phyloP scores from a whole-genome alignment of 768 basidiomycete genomes.

The Leccinum olivaceopallidum region DNA sequence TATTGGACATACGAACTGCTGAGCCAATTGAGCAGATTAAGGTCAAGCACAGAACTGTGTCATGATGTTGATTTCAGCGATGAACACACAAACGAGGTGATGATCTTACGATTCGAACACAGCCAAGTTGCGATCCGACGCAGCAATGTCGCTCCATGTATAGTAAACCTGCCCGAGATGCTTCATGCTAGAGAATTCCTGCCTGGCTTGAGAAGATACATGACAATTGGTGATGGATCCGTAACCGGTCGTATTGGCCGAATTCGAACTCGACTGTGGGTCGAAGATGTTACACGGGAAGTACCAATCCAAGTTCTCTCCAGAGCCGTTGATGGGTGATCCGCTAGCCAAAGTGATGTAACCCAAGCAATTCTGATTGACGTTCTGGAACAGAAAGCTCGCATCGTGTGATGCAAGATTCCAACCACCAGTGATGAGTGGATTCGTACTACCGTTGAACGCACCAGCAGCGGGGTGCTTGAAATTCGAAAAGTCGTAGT shows the following conservation, averaged over 20 bases:
- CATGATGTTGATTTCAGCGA: slow-evolving; percentile 8
- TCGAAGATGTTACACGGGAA: slow-evolving; percentile 94
- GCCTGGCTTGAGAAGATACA: slow-evolving; percentile 51
- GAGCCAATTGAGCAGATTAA: slow-evolving; percentile 84
- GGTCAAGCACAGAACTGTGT: slow-evolving; percentile 81
- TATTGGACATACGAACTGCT: slow-evolving; percentile 78
- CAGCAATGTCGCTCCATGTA: slow-evolving; percentile 83
- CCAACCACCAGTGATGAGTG: slow-evolving; percentile 76
- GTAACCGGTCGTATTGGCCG: slow-evolving; percentile 67
- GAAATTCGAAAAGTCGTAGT: slow-evolving; percentile 89
- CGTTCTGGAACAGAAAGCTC: slow-evolving; percentile 93
- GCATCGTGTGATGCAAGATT: slow-evolving; percentile 85
- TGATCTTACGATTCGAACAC: slow-evolving; percentile 86
- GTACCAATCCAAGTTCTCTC: slow-evolving; percentile 81
- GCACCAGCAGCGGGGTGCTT: slow-evolving; percentile 68
- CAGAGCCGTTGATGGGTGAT: slow-evolving; percentile 68
- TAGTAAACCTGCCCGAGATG: slow-evolving; percentile 90
- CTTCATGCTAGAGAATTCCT: slow-evolving; percentile 46
- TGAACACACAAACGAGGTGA: background rate
- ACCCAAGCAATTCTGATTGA: slow-evolving; percentile 79
- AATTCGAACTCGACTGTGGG: slow-evolving; percentile 57
- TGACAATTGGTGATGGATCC: slow-evolving; percentile 73
- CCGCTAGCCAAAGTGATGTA: slow-evolving; percentile 71
- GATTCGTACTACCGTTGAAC: slow-evolving; percentile 84
- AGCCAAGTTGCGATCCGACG: slow-evolving; percentile 75